Percentiles rank a stretch among this genome's conserved stretches.
phyloP scores from a whole-genome alignment of 2,329 filamentous ascomycete genomes.

The Colletotrichum lentis region DNA sequence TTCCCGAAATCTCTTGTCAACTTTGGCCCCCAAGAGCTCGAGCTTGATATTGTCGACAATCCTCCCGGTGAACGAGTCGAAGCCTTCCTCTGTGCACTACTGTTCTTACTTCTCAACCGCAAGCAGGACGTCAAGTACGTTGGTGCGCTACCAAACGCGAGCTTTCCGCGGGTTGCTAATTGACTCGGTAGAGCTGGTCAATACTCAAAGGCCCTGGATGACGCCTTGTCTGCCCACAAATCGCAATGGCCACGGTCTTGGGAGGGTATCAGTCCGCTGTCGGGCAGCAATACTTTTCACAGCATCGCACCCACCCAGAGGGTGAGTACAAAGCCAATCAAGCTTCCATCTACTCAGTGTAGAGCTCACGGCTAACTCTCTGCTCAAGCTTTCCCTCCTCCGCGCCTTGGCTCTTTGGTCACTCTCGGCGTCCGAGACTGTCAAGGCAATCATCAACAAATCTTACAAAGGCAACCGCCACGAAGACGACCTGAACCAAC shows the following conservation, averaged over 20 bases:
- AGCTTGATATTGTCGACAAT: conserved; percentile 80
- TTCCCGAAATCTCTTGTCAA: conserved; percentile 88
- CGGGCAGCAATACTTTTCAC: conserved; percentile 81
- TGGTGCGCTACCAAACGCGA: conserved; percentile 6
- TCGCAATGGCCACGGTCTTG: conserved; percentile 88
- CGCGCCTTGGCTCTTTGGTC: conserved; percentile 88
- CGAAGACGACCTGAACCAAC: conserved; percentile 81
- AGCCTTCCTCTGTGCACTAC: conserved; percentile 85
- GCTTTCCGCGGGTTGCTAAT: conserved; percentile 15
- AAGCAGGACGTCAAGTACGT: conserved; percentile 98
- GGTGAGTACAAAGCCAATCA: conserved; percentile 59
- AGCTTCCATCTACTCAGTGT: neutral
- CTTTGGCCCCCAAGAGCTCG: conserved; percentile 94
- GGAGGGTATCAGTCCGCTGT: conserved; percentile 83
- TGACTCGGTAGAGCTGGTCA: conserved; percentile 76
- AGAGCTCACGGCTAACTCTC: neutral
- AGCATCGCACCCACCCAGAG: conserved; percentile 83
- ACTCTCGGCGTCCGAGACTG: conserved; percentile 83
- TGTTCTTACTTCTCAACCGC: conserved; percentile 89
- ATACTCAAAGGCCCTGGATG: conserved; percentile 91
- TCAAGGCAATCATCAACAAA: conserved; percentile 83
- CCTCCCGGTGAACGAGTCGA: conserved; percentile 86
- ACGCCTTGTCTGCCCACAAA: conserved; percentile 85
- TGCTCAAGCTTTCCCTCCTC: conserved; percentile 78
- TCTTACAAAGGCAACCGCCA: conserved; percentile 89